phyloP scores from a whole-genome alignment of 2,329 filamentous ascomycete genomes.

The Penicillium psychrosexuale region DNA sequence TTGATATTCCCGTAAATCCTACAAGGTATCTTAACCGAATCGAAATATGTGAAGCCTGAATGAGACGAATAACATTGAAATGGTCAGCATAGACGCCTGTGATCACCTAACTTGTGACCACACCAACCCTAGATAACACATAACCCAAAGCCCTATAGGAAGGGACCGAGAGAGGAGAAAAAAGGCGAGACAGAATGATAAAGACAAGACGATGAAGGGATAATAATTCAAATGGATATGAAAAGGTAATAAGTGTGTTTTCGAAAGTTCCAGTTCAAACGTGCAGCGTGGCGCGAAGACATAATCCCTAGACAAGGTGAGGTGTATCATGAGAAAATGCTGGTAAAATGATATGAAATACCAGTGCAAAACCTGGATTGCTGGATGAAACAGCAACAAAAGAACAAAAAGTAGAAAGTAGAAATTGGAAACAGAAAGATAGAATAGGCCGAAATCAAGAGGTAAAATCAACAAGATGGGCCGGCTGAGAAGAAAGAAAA shows the following conservation, averaged over 20 bases:
- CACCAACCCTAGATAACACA: conserved; percentile 7
- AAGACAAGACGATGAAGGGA: not conserved
- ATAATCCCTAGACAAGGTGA: not conserved
- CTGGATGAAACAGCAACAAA: not conserved
- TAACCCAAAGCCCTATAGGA: conserved; percentile 1
- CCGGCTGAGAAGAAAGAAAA: not conserved
- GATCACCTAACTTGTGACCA: conserved; percentile 6
- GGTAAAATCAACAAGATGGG: not conserved
- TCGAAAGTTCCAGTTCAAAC: not conserved
- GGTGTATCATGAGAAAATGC: conserved; percentile 9
- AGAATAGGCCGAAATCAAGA: not conserved
- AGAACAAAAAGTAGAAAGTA: conserved; percentile 1
- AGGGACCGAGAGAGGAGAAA: not conserved
- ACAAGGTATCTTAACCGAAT: not conserved
- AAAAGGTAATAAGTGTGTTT: not conserved
- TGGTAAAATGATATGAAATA: conserved; percentile 7
- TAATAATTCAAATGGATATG: not conserved
- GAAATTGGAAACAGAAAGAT: not conserved
- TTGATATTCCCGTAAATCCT: not conserved
- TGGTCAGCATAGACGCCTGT: not conserved
- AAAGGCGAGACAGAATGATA: not conserved
- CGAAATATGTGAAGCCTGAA: not conserved
- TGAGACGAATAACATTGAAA: not conserved
- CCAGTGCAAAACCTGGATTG: conserved; percentile 5
- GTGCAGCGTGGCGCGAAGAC: not conserved